Percentiles rank a stretch among this genome's conserved stretches.
Evolutionary conservation across 192 early-diverging fungal genomes (phyloP).

Genomic region (Mortierella antarctica): DNA sequence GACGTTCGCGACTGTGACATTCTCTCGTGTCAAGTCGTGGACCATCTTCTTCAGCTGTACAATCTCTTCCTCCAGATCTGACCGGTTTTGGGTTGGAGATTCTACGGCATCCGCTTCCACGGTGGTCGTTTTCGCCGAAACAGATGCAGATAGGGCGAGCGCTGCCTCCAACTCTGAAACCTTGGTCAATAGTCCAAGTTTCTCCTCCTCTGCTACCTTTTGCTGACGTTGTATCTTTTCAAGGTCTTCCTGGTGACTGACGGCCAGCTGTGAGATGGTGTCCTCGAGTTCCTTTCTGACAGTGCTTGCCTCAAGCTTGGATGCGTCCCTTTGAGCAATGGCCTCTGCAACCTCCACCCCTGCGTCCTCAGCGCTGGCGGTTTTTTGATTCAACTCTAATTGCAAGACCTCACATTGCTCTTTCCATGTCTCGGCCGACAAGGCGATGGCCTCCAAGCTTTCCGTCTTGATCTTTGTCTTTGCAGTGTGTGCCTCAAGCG

Average conservation of each 20-base stretch:
- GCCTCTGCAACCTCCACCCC: conserved; percentile 26
- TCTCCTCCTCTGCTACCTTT: conserved; percentile 40
- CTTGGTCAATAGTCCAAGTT: conserved; percentile 52
- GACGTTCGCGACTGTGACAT: conserved; percentile 57
- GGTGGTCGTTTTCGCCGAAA: neutral
- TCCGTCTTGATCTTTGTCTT: conserved; percentile 30
- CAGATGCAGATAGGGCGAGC: conserved; percentile 18
- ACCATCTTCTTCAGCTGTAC: conserved; percentile 53
- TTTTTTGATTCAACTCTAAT: conserved; percentile 43
- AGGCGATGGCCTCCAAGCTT: conserved; percentile 16
- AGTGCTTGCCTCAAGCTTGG: conserved; percentile 37
- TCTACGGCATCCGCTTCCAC: conserved; percentile 9
- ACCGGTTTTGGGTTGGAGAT: neutral
- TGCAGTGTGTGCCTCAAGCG: neutral
- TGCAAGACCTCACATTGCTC: conserved; percentile 53
- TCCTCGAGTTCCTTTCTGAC: conserved; percentile 16
- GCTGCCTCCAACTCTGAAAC: conserved; percentile 42
- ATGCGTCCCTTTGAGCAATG: conserved; percentile 40
- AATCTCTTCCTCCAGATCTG: conserved; percentile 53
- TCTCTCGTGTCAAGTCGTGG: conserved; percentile 59
- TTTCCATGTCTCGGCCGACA: conserved; percentile 41
- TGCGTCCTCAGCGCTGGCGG: conserved; percentile 32
- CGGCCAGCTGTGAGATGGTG: conserved; percentile 3
- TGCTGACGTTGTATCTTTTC: conserved; percentile 28
- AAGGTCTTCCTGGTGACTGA: conserved; percentile 4